Conservation (phyloP, 345 rosid species). For the Bruguiera gymnorhiza region DNA sequence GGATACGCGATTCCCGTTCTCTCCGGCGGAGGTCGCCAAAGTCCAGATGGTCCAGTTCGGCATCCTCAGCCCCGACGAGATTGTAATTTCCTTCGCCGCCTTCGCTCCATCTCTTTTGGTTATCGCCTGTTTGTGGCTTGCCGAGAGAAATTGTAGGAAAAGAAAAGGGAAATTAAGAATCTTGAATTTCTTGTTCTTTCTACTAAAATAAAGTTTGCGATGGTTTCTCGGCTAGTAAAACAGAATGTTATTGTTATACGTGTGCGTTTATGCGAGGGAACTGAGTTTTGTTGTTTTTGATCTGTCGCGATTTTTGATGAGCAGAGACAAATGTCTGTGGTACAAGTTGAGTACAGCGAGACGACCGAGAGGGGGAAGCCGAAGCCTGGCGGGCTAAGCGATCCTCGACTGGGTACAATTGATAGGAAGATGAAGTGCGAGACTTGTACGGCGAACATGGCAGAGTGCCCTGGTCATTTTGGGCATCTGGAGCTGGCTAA, state of each 20-base stretch:
- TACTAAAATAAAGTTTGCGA: no score
- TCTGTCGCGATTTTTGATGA: constrained; percentile 11
- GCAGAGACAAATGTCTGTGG: constrained; percentile 97
- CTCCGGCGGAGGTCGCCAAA: constrained; percentile 94
- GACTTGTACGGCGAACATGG: constrained; percentile 92
- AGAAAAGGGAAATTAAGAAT: no score
- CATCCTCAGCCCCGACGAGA: constrained; percentile 92
- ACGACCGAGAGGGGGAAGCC: constrained; percentile 93
- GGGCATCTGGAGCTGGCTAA: constrained; percentile 97
- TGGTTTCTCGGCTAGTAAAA: no score
- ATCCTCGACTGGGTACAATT: constrained; percentile 78
- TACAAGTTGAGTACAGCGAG: constrained; percentile 84
- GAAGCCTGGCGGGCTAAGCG: constrained; percentile 79
- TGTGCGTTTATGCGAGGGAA: neutral
- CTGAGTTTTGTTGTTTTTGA: neutral
- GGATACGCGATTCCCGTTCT: constrained; percentile 70
- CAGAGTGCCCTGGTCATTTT: constrained; percentile 93
- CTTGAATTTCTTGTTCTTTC: neutral
- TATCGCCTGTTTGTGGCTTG: no score
- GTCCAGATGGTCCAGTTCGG: constrained; percentile 93
- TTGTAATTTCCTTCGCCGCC: constrained; percentile 44
- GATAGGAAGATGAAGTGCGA: constrained; percentile 91
- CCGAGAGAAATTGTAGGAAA: no score
- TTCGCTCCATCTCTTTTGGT: neutral
- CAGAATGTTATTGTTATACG: no score